phyloP scores from a whole-genome alignment of 2,329 filamentous ascomycete genomes.

The Neopestalotiopsis sp. region DNA sequence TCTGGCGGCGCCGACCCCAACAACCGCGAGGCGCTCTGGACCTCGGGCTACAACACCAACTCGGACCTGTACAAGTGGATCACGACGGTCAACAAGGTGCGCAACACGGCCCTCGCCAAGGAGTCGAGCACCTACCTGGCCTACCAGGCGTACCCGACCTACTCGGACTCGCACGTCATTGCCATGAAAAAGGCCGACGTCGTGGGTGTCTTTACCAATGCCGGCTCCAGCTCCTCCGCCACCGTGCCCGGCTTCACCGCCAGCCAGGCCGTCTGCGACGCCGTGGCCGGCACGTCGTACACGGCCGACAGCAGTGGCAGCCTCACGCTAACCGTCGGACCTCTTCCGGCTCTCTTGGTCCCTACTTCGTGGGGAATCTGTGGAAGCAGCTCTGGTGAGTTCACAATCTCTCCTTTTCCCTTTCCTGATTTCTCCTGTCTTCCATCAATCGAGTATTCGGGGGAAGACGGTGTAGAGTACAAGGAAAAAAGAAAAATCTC shows the following conservation, averaged over 20 bases:
- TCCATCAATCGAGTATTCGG: not conserved
- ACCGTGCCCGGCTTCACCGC: constrained; percentile 43
- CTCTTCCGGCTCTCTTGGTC: not conserved
- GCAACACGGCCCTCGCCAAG: constrained; percentile 46
- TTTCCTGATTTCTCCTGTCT: not conserved
- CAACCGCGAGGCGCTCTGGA: constrained; percentile 57
- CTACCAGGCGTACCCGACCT: constrained; percentile 43
- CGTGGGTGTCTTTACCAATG: constrained; percentile 46
- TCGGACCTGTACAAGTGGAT: constrained; percentile 51
- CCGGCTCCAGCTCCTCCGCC: constrained; percentile 39
- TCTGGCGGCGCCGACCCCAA: constrained; percentile 44
- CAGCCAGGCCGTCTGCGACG: constrained; percentile 41
- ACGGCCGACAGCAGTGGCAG: constrained; percentile 48
- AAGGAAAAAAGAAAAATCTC: not conserved
- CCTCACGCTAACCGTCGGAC: constrained; percentile 30
- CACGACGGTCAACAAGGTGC: constrained; percentile 53
- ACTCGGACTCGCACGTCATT: constrained; percentile 46
- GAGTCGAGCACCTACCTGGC: constrained; percentile 41
- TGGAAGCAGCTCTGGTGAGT: constrained; percentile 5
- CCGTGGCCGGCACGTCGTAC: constrained; percentile 47
- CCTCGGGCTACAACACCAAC: constrained; percentile 48
- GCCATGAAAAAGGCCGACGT: constrained; percentile 52
- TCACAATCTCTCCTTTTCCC: not conserved
- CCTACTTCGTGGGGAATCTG: not conserved
- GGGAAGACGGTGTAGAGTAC: too few relatives aligned